Percentiles rank a stretch among this genome's conserved stretches.
Conservation (phyloP, 805 yeast species). For the Millerozyma miso region DNA sequence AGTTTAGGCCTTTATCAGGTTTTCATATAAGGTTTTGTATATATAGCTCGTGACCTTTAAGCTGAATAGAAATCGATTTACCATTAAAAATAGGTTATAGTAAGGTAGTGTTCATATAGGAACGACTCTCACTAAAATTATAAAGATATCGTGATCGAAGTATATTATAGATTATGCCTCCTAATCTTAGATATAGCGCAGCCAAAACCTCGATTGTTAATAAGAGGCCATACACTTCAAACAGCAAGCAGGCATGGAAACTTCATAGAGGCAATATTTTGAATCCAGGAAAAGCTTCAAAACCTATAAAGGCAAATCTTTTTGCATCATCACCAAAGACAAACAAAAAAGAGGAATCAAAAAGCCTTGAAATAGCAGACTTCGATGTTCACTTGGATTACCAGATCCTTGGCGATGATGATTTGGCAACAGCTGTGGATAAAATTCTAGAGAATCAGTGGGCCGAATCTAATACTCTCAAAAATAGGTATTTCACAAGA, state of each 20-base stretch:
- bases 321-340: not conserved
- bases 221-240: slow-evolving; percentile 8
- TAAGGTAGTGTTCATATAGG: too few relatives aligned
- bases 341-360: slow-evolving; percentile 7
- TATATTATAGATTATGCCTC: slow-evolving; percentile 10
- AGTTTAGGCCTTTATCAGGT: not conserved
- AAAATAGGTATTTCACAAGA: slow-evolving; percentile 18
- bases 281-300: not conserved
- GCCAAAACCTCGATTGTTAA: slow-evolving; percentile 35
- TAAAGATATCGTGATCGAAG: too few relatives aligned
- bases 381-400: slow-evolving; percentile 39
- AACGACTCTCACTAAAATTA: too few relatives aligned
- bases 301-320: not conserved
- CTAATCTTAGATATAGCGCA: slow-evolving; percentile 32
- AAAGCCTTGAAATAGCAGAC: slow-evolving; percentile 19
- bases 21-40: not conserved
- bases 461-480: slow-evolving; percentile 31
- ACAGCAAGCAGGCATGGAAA: not conserved
- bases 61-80: not conserved
- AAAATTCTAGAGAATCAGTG: slow-evolving; percentile 32
- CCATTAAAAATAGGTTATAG: too few relatives aligned
- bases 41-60: not conserved
- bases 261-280: not conserved
- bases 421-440: slow-evolving; percentile 28
- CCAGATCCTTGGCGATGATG: slow-evolving; percentile 26